These are phyloP conservation scores for Zymoseptoria crescenta DNA, from an alignment of 2,329 filamentous ascomycete genomes.

Conservation along the genomic window DNA sequence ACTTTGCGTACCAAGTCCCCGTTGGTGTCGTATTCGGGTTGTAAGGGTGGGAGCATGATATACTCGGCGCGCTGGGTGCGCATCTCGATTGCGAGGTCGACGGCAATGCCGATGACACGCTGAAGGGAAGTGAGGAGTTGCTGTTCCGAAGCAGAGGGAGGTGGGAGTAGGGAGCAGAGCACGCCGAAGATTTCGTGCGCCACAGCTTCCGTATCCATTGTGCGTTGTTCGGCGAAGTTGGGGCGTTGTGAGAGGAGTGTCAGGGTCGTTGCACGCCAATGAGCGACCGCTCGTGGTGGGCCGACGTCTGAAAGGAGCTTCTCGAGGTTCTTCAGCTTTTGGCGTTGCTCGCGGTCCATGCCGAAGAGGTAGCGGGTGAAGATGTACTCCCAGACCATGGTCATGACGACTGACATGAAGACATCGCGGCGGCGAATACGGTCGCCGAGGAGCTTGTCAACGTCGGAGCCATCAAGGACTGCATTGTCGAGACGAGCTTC, in stretches of 20 bases:
- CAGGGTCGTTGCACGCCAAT: constrained; percentile 93
- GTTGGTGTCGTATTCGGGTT: constrained; percentile 89
- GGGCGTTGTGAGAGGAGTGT: constrained; percentile 76
- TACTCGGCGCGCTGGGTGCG: constrained; percentile 93
- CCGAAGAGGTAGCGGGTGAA: constrained; percentile 97
- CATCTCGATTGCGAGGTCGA: constrained; percentile 92
- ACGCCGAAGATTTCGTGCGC: constrained; percentile 83
- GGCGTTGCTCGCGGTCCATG: constrained; percentile 94
- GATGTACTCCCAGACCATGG: constrained; percentile 98
- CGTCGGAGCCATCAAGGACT: constrained; percentile 87
- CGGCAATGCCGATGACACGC: constrained; percentile 80
- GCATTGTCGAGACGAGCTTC: constrained; percentile 91
- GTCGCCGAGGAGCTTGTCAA: constrained; percentile 79
- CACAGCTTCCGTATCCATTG: constrained; percentile 90
- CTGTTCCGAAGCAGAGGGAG: constrained; percentile 68
- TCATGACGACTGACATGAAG: constrained; percentile 98
- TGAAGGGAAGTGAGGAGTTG: constrained; percentile 79
- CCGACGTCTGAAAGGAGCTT: constrained; percentile 86
- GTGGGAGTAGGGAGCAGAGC: constrained; percentile 75
- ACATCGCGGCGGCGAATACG: constrained; percentile 83
- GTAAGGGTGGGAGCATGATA: constrained; percentile 93
- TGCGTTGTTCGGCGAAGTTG: constrained; percentile 72
- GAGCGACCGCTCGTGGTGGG: constrained; percentile 78
- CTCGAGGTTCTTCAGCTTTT: constrained; percentile 93
- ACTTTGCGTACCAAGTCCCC: constrained; percentile 85